Evolutionary conservation across 192 early-diverging fungal genomes (phyloP), one percentile per base, ranked within the genome.

Genomic region (Coemansia sp.): DNA sequence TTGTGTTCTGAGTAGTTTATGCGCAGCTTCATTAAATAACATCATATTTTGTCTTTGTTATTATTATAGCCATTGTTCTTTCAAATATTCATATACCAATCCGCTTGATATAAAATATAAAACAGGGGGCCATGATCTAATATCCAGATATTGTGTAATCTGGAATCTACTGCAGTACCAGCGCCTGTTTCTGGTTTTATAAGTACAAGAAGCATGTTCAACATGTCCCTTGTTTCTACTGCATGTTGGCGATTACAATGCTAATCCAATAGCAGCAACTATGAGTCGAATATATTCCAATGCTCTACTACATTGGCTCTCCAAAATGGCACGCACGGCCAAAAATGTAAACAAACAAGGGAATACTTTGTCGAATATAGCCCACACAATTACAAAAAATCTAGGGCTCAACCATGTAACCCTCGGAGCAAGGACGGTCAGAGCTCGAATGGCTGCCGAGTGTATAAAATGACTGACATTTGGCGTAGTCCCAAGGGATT

Each of bases 11-110:
- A 26, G 9, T 9, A 0, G 3, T 24, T 5, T 4, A 7, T 21
- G 23, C 49, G 49, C 49, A 52, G 49, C 21, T 26, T 24, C 49
- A 52, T 52, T 52, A 52, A 52, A 52, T 24, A n/a, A 26, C 23
- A 23, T 52, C 49, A 52, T 0, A 4, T 21, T 5, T 4, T 2
- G 7, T 23, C 9, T 26, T 52, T 52, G 49, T 52, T 52, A 14
- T 52, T 8, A 6, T 11, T 3, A 3, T 3, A 30, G 30, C 30
- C 30, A 3, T 30, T 30, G 30, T 30, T 30, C 30, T 3, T 30
- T 30, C 30, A 30, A 52, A 26, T 26, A 52, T 24, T 52, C 49
- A 52, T 52, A 24, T 52, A 52, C 23, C 26, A 7, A 6, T 15
- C 7, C 46, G 6, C 16, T 20, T 6, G 14, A 48, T 52, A 24